These are phyloP conservation scores for Triticum turgidum DNA, from an alignment of 176 grass and related monocot species.

Conservation along the genomic window DNA sequence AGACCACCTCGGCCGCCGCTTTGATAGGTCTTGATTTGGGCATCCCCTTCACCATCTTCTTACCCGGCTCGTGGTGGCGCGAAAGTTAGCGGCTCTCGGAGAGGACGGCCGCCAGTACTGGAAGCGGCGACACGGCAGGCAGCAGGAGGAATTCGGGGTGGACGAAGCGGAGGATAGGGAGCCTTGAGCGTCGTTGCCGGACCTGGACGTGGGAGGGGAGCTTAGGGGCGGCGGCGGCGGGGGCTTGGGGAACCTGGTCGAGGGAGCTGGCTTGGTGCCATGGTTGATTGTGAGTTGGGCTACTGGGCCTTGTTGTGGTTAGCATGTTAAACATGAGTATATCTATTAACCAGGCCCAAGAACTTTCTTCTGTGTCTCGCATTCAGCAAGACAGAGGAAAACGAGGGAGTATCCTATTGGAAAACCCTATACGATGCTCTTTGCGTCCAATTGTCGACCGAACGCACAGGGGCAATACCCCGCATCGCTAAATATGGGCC, in stretches of 20 bases:
- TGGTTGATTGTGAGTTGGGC: background rate
- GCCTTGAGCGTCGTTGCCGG: background rate
- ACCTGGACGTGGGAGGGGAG: background rate
- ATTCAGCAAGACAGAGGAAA: too few species aligned
- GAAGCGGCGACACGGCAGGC: background rate
- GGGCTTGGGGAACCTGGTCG: background rate
- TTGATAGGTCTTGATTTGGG: slow-evolving; percentile 31
- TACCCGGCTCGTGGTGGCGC: background rate
- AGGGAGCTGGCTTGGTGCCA: background rate
- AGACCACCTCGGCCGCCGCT: slow-evolving; percentile 41
- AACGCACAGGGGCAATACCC: too few species aligned
- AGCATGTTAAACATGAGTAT: background rate
- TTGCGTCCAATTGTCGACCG: too few species aligned
- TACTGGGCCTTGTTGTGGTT: background rate
- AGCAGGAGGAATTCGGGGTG: background rate
- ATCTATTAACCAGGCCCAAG: background rate
- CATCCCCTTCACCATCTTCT: slow-evolving; percentile 48
- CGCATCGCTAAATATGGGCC: too few species aligned
- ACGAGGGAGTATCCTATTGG: too few species aligned
- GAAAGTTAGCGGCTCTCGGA: background rate
- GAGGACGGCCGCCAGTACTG: background rate
- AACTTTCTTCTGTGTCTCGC: background rate
- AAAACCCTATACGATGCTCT: too few species aligned
- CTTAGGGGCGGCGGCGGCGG: background rate
- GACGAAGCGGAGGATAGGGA: background rate